phyloP scores from a whole-genome alignment of 2,329 filamentous ascomycete species.

The Cucurbitaria berberidis region DNA sequence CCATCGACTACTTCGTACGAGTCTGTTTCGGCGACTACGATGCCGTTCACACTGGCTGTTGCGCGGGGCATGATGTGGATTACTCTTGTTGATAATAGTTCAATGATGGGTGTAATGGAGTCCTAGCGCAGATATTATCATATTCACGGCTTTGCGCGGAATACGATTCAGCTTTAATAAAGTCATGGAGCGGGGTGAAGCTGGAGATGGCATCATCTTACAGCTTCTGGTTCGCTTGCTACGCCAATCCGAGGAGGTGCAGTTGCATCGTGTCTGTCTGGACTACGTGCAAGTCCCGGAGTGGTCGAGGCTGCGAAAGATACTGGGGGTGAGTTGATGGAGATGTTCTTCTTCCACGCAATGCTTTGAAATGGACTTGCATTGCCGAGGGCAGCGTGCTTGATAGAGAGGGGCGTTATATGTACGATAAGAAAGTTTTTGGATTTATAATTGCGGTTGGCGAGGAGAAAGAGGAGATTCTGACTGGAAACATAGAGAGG shows the following conservation, averaged over 20 bases:
- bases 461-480: too few species aligned
- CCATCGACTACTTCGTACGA: slow-evolving; percentile 64
- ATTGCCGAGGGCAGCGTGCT: too few species aligned
- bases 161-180: background rate
- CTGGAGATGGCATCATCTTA: slow-evolving; percentile 17
- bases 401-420: too few species aligned
- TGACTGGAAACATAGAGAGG: too few species aligned
- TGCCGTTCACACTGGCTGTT: slow-evolving; percentile 58
- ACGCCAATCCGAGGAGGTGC: background rate
- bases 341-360: too few species aligned
- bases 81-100: background rate
- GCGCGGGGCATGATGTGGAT: slow-evolving; percentile 42
- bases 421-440: too few species aligned
- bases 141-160: background rate
- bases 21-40: slow-evolving; percentile 58
- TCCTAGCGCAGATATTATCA: background rate
- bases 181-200: slow-evolving; percentile 9
- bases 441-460: too few species aligned
- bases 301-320: background rate
- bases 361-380: too few species aligned
- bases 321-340: background rate
- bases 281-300: background rate
- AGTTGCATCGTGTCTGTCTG: background rate
- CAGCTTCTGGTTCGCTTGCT: background rate
- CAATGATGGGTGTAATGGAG: background rate